These are phyloP conservation scores for Fusarium decemcellulare DNA, from an alignment of 2,329 filamentous ascomycete genomes.

Conservation along the genomic window DNA sequence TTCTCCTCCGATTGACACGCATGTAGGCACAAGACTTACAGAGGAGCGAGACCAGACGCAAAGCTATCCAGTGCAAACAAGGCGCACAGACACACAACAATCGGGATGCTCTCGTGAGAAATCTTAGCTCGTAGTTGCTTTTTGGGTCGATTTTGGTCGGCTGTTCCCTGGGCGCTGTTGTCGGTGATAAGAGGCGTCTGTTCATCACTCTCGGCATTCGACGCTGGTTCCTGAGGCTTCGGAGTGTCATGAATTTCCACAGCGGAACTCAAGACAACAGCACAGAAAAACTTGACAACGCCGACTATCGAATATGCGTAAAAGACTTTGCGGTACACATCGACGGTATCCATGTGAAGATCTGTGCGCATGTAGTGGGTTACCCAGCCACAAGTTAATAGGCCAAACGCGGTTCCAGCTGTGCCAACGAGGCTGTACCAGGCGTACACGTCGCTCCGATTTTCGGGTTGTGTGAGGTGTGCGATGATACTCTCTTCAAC, in stretches of 20 bases:
- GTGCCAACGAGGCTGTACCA: conserved; percentile 74
- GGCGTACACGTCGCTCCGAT: conserved; percentile 70
- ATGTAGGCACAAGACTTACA: conserved; percentile 57
- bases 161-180: accelerated
- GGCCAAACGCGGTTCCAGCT: conserved; percentile 72
- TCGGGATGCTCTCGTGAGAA: conserved; percentile 65
- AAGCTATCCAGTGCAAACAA: conserved; percentile 79
- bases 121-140: conserved; percentile 67
- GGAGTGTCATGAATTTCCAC: conserved; percentile 56
- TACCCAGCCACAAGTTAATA: conserved; percentile 71
- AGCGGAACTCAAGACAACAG: conserved; percentile 62
- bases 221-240: background rate
- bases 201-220: conserved; percentile 24
- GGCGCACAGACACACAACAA: conserved; percentile 74
- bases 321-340: conserved; percentile 71
- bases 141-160: background rate
- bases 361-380: conserved; percentile 63
- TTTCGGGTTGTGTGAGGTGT: conserved; percentile 63
- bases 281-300: conserved; percentile 67
- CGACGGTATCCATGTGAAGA: conserved; percentile 59
- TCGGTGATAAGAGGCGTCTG: conserved; percentile 46
- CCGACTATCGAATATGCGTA: conserved; percentile 58
- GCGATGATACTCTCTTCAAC: conserved; percentile 74
- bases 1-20: accelerated
- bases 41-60: conserved; percentile 77